Conservation (phyloP, 257 asterid genomes). For the Schizonepeta tenuifolia region DNA sequence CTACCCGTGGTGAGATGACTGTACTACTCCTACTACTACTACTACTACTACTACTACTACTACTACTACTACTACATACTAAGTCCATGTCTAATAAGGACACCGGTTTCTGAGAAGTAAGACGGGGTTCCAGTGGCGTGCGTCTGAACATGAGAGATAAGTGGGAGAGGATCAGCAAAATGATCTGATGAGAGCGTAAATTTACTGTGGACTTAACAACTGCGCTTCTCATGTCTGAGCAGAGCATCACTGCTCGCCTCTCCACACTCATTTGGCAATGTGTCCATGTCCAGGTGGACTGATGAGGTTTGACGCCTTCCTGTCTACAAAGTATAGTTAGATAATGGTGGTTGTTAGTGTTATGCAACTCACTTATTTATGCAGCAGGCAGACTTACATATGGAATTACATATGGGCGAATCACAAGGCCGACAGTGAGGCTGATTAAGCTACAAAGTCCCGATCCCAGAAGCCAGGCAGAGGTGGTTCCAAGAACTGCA, state of each 20-base stretch:
- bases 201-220: conserved; percentile 60
- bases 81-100: conserved; percentile 57
- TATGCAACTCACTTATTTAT: not conserved
- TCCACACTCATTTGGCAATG: conserved; percentile 80
- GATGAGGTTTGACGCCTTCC: conserved; percentile 60
- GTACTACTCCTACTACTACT: conserved; percentile 19
- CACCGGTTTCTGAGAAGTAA: conserved; percentile 36
- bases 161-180: conserved; percentile 49
- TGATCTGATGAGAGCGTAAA: conserved; percentile 37
- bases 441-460: conserved; percentile 67
- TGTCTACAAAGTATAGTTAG: conserved; percentile 73
- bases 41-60: conserved; percentile 19
- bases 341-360: conserved; percentile 21
- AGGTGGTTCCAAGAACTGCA: conserved; percentile 59
- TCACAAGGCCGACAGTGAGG: conserved; percentile 62
- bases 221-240: conserved; percentile 83
- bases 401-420: conserved; percentile 65
- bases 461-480: conserved; percentile 62
- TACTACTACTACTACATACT: conserved; percentile 6
- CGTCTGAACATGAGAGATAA: conserved; percentile 58
- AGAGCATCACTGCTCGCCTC: conserved; percentile 67
- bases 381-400: conserved; percentile 56
- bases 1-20: conserved; percentile 30
- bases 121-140: conserved; percentile 39
- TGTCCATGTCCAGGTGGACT: conserved; percentile 71